Evolutionary conservation across 352 stramenopile species (phyloP), one percentile per base, ranked within the genome.

Genomic region (Phytophthora cactorum): DNA sequence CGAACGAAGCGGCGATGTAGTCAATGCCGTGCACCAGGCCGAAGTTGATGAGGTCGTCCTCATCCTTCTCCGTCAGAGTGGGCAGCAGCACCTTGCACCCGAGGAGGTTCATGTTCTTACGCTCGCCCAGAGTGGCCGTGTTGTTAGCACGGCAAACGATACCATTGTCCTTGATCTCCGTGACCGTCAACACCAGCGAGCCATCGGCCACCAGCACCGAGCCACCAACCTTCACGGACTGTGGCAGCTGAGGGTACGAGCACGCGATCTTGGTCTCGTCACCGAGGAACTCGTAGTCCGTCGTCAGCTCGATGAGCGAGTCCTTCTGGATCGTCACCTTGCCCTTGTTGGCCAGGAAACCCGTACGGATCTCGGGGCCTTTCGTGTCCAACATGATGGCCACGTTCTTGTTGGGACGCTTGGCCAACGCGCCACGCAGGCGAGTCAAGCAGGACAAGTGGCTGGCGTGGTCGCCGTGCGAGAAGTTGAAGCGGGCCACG

Each of bases 401-500:
- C 32, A 69, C 74, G 70, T 90, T 78, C 72, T 90, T 91, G 73
- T 86, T 75, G 22, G 83, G 80, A 51, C 86, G 81, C 38, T 70
- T 84, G 32, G 81, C 82, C 17, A 92, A 70, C 12, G 84, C 86
- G 17, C 67, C 76, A 27, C 84, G 86, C 28, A 93, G 77, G 59
- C 81, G 79, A 55, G 58, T 81, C 47, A 93, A 72, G 28, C 75
- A 87, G 53, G 88, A 77, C 53, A 72, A 65, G 72, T 94, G 86
- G 46, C 65, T 95, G 62, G 97, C 93, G 63, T 97, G 94, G 53
- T 98, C 98, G 44, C 97, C 98, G 80, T 99, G 98, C 44, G 95
- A 99, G 78, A 99, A 99, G 81, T 99, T 99, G 60, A 99, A 87
- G 47, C 98, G 89, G 74, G 98, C 98, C 14, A 99, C 88, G 66